Evolutionary conservation across 257 asterid species (phyloP).

Genomic region (Paulownia fortunei): DNA sequence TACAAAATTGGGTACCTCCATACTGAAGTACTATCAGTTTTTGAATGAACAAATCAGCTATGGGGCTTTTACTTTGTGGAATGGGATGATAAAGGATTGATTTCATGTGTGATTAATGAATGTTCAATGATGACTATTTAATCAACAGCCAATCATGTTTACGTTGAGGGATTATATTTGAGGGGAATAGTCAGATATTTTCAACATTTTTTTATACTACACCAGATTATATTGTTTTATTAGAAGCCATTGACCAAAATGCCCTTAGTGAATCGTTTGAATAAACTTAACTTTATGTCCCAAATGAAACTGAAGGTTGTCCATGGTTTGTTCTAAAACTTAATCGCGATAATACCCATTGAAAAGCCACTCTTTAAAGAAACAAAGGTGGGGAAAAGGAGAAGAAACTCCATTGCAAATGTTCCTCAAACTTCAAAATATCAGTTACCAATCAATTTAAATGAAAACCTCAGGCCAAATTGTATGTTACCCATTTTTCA

Average conservation of each 20-base stretch:
- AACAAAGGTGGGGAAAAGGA: neutral
- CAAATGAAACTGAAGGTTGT: neutral
- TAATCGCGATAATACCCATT: neutral
- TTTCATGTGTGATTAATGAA: neutral
- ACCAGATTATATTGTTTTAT: neutral
- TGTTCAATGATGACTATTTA: neutral
- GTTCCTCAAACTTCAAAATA: neutral
- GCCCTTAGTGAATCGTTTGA: neutral
- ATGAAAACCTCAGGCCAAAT: neutral
- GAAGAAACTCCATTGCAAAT: neutral
- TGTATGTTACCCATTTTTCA: neutral
- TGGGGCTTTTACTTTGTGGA: neutral
- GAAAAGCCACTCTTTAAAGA: neutral
- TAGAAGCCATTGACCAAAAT: neutral
- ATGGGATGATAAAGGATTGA: neutral
- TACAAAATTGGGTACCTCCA: neutral
- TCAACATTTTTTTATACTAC: neutral
- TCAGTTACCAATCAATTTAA: neutral
- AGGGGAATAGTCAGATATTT: too few species aligned
- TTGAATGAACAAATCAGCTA: neutral
- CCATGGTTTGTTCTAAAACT: neutral
- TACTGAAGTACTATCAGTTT: neutral
- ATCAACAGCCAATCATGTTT: neutral
- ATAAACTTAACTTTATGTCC: neutral
- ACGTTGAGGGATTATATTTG: neutral